Base-by-base conservation (phyloP, 805 yeast species). In the Candida boidinii region DNA sequence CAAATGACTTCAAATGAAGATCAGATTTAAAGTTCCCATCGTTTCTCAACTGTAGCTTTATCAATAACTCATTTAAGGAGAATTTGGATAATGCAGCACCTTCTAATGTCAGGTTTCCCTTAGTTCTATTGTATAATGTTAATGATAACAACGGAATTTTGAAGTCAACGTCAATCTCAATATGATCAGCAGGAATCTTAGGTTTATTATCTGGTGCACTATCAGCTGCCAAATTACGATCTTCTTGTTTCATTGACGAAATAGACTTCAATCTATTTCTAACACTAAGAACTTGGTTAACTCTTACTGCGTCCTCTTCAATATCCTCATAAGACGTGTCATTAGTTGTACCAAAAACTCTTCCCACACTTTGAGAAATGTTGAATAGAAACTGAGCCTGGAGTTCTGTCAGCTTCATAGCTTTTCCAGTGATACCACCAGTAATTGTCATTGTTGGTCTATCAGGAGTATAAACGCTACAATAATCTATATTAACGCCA, bases 1-100 rank as follows among this genome's bases (percentile, higher is more conserved):
- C 73, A 45, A 92, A 80, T 0, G 96, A 76, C 26, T 75, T 70
- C 19, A 86, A 65, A 35, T 71, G 73, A 7, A 86, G 45, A 33
- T 76, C 78, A 0, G 88, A 72, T 7, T 60, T 67, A 34, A 73
- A 68, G 21, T 73, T 68, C 0, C 79, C 69, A 42, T 73, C 69
- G 17, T 71, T 65, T 26, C 62, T 66, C 60, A 80, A 61, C 5
- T 56, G 45, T 33, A 82, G 64, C 17, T 59, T 53, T 4, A 79
- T 39, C 0, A 73, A 73, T 17, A 78, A 59, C 11, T 74, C 75
- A 38, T 76, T 74, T 33, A 88, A 58, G 0, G 86, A 64, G 33
- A 83, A 63, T 34, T 56, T 62, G 0, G 90, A 74, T 3, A 82
- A 51, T 4, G 70, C 57, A 15, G 63, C 58, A 3, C 61, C 51